Evolutionary conservation across 2,329 filamentous ascomycete species (phyloP), one percentile per base, ranked within the genome.

Genomic region (Neurospora crassa): DNA sequence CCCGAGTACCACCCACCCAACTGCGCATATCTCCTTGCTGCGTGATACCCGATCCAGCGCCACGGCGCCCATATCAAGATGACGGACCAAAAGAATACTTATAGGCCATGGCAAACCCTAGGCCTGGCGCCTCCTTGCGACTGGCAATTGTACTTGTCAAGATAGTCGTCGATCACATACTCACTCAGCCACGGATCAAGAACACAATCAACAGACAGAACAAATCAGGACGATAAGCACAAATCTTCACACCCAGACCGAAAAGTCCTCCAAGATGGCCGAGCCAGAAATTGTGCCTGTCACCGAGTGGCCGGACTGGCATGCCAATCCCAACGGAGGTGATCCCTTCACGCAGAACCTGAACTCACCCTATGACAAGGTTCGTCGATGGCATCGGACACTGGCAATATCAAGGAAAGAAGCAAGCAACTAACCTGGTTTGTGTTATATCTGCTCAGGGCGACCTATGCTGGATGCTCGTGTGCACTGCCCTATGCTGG

Each of bases 241-340:
- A 63, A 3, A 8, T 63, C 12, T 18, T 8, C 16, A 10, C 14
- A 63, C 53, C 53, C 24, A 63, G 3, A 34, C 24, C 6, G 2
- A 59, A 5, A 20, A 6, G 47, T 59, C 6, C 3, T 34, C 29
- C 24, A 63, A 63, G 53, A 63, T 63, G 53, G 29, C 53, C 53
- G 53, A 34, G 53, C 29, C 53, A 63, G 70, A 71, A 69, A 74
- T 74, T 20, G 67, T 43, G 29, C 72, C 72, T 47, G 71, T 74
- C n/a, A 76, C 76, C 0, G 81, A 82, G 76, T 84, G 82, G 81
- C 83, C 82, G 0, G 82, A 83, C 69, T 84, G 83, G 70, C 75
- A 71, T 71, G 76, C 76, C 45, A 77, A 80, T 69, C 81, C 82
- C 5, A 79, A 78, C 2, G 82, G 83, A 37, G 83, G 82, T n/a